Conservation (phyloP, 257 asterid genomes). For the Thymus quinquecostatus region DNA sequence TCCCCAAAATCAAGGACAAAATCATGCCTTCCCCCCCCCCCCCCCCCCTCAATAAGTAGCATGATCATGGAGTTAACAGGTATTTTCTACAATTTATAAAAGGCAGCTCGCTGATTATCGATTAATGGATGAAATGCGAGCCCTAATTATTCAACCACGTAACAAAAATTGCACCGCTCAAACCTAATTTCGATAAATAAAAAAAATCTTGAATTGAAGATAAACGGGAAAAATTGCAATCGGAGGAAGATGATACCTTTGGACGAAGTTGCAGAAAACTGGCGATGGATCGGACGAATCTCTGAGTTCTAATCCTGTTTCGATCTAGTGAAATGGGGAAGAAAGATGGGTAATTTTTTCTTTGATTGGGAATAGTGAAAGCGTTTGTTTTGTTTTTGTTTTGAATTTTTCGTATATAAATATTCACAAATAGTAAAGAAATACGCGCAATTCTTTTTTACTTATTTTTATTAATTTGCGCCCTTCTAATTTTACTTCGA, state of each 20-base stretch:
- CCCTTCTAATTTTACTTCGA: background rate
- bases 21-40: background rate
- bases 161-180: background rate
- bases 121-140: background rate
- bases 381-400: background rate
- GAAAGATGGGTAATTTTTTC: background rate
- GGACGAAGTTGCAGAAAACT: slow-evolving; percentile 4
- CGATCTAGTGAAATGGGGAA: slow-evolving; percentile 25
- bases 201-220: background rate
- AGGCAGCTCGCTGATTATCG: background rate
- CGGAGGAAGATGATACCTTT: slow-evolving; percentile 24
- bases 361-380: background rate
- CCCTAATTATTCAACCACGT: background rate
- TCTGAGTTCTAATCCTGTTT: slow-evolving; percentile 7
- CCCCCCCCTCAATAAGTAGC: background rate
- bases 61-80: background rate
- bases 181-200: slow-evolving; percentile 24
- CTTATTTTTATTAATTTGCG: too few relatives aligned
- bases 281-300: slow-evolving; percentile 26
- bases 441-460: too few relatives aligned
- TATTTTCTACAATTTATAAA: background rate
- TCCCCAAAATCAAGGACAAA: slow-evolving; percentile 10
- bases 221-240: background rate
- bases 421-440: background rate
- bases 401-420: background rate